These are phyloP conservation scores for Podospora pseudoanserina DNA, from an alignment of 495 filamentous ascomycete genomes.

Conservation along the genomic window DNA sequence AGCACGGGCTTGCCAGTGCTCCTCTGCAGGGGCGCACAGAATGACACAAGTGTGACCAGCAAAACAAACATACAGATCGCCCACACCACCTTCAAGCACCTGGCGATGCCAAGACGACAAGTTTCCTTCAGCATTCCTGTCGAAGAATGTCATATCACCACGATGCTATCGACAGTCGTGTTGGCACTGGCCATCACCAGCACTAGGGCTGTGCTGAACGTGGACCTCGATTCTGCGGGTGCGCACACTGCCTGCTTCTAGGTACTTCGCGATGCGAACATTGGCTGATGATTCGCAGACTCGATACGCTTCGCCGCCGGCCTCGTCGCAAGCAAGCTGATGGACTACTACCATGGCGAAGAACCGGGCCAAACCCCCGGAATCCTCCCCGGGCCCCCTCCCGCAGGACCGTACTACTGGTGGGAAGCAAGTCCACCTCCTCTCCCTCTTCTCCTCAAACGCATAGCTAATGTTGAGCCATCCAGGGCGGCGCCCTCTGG, in stretches of 20 bases:
- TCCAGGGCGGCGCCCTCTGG: constrained; percentile 61
- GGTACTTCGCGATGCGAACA: background rate
- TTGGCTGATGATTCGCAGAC: constrained; percentile 31
- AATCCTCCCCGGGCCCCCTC: constrained; percentile 54
- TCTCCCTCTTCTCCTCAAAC: background rate
- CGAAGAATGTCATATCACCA: background rate
- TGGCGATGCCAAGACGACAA: background rate
- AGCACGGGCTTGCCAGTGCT: background rate
- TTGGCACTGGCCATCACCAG: constrained; percentile 13
- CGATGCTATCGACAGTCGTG: background rate
- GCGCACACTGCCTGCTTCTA: background rate
- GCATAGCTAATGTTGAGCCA: constrained; percentile 12
- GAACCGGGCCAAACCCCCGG: constrained; percentile 59
- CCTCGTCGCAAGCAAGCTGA: constrained; percentile 57
- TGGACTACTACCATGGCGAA: constrained; percentile 61
- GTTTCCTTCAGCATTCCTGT: background rate
- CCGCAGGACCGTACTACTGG: constrained; percentile 53
- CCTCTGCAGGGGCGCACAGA: background rate
- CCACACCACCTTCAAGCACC: background rate
- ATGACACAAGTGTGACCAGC: background rate
- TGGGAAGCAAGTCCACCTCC: constrained; percentile 32
- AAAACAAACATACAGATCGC: background rate
- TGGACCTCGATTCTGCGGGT: constrained; percentile 23
- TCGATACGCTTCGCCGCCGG: constrained; percentile 61
- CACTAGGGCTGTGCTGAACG: constrained; percentile 17